phyloP scores from a whole-genome alignment of 2,329 filamentous ascomycete genomes.

The Phoma sp. region DNA sequence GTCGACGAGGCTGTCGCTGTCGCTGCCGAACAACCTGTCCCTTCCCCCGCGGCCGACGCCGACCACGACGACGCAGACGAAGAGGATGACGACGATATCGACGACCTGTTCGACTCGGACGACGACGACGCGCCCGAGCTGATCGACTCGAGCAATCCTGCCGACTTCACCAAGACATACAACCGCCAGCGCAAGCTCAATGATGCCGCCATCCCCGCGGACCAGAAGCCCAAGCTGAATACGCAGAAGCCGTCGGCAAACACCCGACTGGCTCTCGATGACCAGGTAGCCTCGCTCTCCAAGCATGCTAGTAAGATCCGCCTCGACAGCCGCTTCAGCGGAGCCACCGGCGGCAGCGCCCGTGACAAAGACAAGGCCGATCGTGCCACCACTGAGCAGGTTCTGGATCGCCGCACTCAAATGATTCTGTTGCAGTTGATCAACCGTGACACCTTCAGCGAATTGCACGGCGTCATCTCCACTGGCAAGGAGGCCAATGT shows the following conservation, averaged over 20 bases:
- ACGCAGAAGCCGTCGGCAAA: slow-evolving; percentile 74
- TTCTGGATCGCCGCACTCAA: slow-evolving; percentile 89
- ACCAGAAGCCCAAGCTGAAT: slow-evolving; percentile 72
- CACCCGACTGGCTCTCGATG: slow-evolving; percentile 78
- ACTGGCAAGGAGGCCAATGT: slow-evolving; percentile 99
- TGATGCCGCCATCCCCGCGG: slow-evolving; percentile 56
- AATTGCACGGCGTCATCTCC: slow-evolving; percentile 93
- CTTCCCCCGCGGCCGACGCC: not conserved
- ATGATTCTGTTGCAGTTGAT: slow-evolving; percentile 98
- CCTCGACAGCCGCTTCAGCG: slow-evolving; percentile 67
- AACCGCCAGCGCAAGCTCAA: slow-evolving; percentile 80
- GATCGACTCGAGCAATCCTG: slow-evolving; percentile 61
- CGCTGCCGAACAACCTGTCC: too few species aligned
- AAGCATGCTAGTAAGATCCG: slow-evolving; percentile 86
- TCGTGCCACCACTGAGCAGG: slow-evolving; percentile 91
- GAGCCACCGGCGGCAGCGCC: slow-evolving; percentile 54
- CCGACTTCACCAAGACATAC: slow-evolving; percentile 83
- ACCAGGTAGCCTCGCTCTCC: slow-evolving; percentile 83
- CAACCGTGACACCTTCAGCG: slow-evolving; percentile 85
- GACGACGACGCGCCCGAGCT: slow-evolving; percentile 62
- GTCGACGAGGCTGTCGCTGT: too few species aligned
- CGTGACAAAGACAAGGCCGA: slow-evolving; percentile 84
- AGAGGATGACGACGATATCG: slow-evolving; percentile 66
- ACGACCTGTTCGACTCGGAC: slow-evolving; percentile 65
- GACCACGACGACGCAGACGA: slow-evolving; percentile 18